Evolutionary conservation across 2,329 filamentous ascomycete species (phyloP), one percentile per base, ranked within the genome.

Genomic region (Penicillium hordei): DNA sequence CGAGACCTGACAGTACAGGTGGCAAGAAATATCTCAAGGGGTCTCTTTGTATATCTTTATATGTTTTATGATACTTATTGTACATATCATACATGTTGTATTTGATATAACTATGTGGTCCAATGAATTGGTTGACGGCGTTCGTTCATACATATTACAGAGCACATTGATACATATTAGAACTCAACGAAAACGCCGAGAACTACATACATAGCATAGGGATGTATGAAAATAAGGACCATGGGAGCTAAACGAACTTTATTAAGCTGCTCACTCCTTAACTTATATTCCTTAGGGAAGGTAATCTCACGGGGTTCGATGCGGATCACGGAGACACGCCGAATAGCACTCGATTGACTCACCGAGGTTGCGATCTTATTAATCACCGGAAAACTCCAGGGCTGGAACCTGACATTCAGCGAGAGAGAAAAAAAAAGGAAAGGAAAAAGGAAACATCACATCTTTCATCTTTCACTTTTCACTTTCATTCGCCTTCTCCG

Each of bases 291-390:
- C 9, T 12, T 50, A 19, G 7, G 6, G 12, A 39, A 17, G 40
- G 48, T 8, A 52, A 33, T 27, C 3, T 12, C 19, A 27, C 40
- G 48, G 48, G 8, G 10, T 48, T 48, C 25, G 12, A 38, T 13
- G 45, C 36, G 31, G 45, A 48, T 34, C 48, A 36, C 48, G 49
- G 49, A 57, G 49, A 36, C 49, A 39, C 31, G n/a, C 53, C 53
- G 54, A 56, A 21, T 23, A 27, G 34, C 36, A 29, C 57, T 63
- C 50, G 29, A 58, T 66, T 66, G 64, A 63, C 61, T 66, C 65
- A 67, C 65, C 65, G 65, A 62, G 43, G 46, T 38, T 21, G n/a
- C 5, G 17, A 50, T 31, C 45, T 64, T 63, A 62, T 51, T 65
- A 59, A 64, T 63, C 63, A 59, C 43, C 6, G 29, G 21, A 3